Percentiles rank a stretch among this genome's conserved stretches.
Conservation (phyloP, 345 rosid species). For the Hirschfeldia incana region DNA sequence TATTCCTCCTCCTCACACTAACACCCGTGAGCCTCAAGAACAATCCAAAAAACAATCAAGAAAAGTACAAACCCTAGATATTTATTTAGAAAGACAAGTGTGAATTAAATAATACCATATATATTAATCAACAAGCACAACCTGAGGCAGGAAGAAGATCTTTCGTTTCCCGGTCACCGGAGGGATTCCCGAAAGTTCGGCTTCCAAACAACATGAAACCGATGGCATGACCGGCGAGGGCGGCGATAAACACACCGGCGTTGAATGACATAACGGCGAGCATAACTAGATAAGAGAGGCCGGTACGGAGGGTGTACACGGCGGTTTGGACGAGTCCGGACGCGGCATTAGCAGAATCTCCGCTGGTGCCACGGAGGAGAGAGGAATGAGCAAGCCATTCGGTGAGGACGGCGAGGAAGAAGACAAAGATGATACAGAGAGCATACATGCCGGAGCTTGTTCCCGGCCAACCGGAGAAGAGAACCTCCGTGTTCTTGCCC, state of each 20-base stretch:
- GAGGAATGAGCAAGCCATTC: slow-evolving; percentile 52
- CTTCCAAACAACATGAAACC: background rate
- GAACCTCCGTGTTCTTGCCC: background rate
- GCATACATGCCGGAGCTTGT: slow-evolving; percentile 66
- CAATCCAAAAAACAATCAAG: background rate
- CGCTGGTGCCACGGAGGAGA: slow-evolving; percentile 35
- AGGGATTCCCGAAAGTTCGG: background rate
- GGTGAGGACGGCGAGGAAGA: slow-evolving; percentile 50
- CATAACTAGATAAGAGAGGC: slow-evolving; percentile 63
- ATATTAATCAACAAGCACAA: background rate
- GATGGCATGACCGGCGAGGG: background rate
- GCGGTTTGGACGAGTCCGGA: slow-evolving; percentile 58
- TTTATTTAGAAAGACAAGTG: background rate
- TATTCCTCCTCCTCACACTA: background rate
- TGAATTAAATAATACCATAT: background rate
- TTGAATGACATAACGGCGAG: slow-evolving; percentile 43
- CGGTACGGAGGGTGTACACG: slow-evolving; percentile 53
- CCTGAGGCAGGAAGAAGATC: background rate
- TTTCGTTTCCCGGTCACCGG: background rate
- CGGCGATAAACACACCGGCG: background rate
- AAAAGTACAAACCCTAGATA: background rate
- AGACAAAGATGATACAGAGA: slow-evolving; percentile 59
- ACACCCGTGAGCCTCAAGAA: background rate
- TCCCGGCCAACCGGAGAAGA: slow-evolving; percentile 50
- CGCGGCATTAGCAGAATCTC: slow-evolving; percentile 47